Conservation (phyloP, 371 early-diverging fungal species). For the Mucor racemosus region DNA sequence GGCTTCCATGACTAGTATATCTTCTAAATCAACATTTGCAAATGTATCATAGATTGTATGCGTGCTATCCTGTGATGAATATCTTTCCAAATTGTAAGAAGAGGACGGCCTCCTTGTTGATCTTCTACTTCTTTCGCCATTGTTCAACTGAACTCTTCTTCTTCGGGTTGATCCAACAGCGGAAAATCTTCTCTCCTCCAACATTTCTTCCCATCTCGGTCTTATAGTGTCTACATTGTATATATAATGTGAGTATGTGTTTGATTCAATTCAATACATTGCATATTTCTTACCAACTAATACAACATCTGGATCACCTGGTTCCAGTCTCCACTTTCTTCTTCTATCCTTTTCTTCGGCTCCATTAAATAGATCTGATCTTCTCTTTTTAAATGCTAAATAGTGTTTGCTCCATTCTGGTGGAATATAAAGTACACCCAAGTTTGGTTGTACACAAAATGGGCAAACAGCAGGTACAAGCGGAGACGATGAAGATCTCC, state of each 20-base stretch:
- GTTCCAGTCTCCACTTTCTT: constrained; percentile 21
- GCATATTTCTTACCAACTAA: constrained; percentile 28
- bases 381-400: constrained; percentile 24
- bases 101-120: background rate
- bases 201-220: constrained; percentile 26
- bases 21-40: constrained; percentile 70
- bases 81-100: background rate
- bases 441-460: constrained; percentile 81
- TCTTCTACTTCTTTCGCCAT: constrained; percentile 1
- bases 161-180: constrained; percentile 21
- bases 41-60: constrained; percentile 18
- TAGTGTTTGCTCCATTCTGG: constrained; percentile 34
- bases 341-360: background rate
- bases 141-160: constrained; percentile 19
- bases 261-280: background rate
- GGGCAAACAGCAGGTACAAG: constrained; percentile 73
- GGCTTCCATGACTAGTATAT: constrained; percentile 84
- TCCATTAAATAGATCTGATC: constrained; percentile 15
- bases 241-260: background rate
- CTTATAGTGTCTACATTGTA: constrained; percentile 17
- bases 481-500: constrained; percentile 59
- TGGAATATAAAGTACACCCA: constrained; percentile 79
- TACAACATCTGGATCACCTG: constrained; percentile 40
- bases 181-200: constrained; percentile 16
- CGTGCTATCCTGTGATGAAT: background rate